Conservation (phyloP, 1,284 basidiomycete species). For the Macrocystidia cucumis region DNA sequence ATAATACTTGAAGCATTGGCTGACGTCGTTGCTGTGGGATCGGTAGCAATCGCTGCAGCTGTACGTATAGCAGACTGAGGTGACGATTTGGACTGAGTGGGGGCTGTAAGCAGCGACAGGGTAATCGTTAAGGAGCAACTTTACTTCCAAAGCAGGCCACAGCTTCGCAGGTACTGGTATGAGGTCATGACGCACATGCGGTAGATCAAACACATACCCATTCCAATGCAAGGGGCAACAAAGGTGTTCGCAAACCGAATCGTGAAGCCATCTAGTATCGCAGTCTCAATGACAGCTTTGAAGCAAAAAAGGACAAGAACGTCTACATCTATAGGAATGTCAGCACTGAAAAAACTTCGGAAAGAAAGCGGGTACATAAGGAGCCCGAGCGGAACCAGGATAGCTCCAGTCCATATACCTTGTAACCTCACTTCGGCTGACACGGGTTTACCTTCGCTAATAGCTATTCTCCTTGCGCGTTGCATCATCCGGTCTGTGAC, state of each 20-base stretch:
- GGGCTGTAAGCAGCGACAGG: constrained; percentile 1
- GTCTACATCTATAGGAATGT: too few species aligned
- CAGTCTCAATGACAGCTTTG: too few species aligned
- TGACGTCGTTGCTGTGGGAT: constrained; percentile 22
- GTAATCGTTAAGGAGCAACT: constrained; percentile 7
- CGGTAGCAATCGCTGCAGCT: constrained; percentile 27
- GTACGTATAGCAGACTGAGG: constrained; percentile 25
- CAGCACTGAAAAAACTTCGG: too few species aligned
- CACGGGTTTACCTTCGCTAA: constrained; percentile 15
- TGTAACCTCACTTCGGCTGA: constrained; percentile 24
- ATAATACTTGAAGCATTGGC: constrained; percentile 25
- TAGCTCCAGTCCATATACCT: constrained; percentile 26
- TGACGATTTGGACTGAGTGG: constrained; percentile 23
- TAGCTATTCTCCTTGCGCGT: constrained; percentile 18
- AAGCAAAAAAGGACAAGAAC: too few species aligned
- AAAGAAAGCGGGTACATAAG: constrained; percentile 19
- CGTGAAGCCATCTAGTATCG: constrained; percentile 20
- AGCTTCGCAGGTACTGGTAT: constrained; percentile 14
- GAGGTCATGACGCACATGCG: too few species aligned
- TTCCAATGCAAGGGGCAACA: constrained; percentile 27
- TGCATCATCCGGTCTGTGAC: constrained; percentile 26
- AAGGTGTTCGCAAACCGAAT: constrained; percentile 22
- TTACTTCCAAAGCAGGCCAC: constrained; percentile 27
- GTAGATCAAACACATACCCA: constrained; percentile 20
- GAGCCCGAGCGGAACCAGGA: constrained; percentile 23